A percentile compares a stretch with the other conserved stretches of the same genome.
Evolutionary conservation across 202 grass and related monocot genomes (phyloP).

Genomic region (Panicum virgatum): DNA sequence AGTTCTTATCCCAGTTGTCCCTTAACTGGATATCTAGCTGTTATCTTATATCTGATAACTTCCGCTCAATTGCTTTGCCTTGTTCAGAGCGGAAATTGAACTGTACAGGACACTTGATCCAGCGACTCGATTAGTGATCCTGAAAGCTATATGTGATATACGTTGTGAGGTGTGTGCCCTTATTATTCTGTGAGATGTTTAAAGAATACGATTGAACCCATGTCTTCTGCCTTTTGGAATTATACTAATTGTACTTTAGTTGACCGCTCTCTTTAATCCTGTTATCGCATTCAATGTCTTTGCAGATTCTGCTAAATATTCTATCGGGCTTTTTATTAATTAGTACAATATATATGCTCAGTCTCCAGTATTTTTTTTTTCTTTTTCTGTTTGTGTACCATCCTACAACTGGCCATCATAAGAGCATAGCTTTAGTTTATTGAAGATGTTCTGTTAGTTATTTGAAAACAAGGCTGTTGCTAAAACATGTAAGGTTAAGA

Average conservation of each 20-base stretch:
- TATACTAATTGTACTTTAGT: background rate
- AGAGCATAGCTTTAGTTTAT: background rate
- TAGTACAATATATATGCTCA: background rate
- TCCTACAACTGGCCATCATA: background rate
- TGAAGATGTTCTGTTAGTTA: slow-evolving; percentile 22
- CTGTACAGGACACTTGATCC: slow-evolving; percentile 85
- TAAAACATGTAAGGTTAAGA: background rate
- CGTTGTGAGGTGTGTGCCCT: slow-evolving; percentile 71
- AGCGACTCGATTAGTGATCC: slow-evolving; percentile 70
- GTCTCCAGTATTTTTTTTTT: background rate
- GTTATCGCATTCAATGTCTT: background rate
- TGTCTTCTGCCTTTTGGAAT: background rate
- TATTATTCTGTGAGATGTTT: slow-evolving; percentile 10
- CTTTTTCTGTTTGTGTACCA: background rate
- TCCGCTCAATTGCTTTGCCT: background rate
- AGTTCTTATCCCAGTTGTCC: slow-evolving; percentile 32
- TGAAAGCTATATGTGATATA: slow-evolving; percentile 95
- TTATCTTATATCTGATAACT: slow-evolving; percentile 23
- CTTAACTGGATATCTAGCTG: slow-evolving; percentile 23
- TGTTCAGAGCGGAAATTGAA: slow-evolving; percentile 74
- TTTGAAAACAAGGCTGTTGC: background rate
- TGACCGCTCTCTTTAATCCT: background rate
- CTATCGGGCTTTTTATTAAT: background rate
- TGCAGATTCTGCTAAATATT: slow-evolving; percentile 13
- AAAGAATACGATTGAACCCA: background rate